A percentile compares a stretch with the other conserved stretches of the same genome.
These are phyloP conservation scores for Vigna trinervia DNA, from an alignment of 306 rosid genomes.

Conservation along the genomic window DNA sequence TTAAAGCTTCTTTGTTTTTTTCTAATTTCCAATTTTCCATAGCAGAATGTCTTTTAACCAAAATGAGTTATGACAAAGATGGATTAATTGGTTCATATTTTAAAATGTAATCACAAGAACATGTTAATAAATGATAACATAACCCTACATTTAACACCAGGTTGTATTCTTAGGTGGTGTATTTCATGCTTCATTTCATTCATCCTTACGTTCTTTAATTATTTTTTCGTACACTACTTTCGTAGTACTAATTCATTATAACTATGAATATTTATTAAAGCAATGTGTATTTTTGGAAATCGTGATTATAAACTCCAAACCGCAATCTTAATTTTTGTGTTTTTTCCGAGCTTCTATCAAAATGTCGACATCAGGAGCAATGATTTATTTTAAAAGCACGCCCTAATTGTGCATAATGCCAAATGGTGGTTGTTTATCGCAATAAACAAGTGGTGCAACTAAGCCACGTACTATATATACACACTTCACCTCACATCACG, in stretches of 20 bases:
- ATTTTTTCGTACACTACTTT: neutral
- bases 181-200: neutral
- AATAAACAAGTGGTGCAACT: neutral
- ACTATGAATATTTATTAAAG: neutral
- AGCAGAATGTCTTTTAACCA: neutral
- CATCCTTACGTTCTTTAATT: neutral
- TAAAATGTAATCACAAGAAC: slow-evolving; percentile 5
- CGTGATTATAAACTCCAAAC: neutral
- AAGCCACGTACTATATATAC: neutral
- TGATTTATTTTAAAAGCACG: neutral
- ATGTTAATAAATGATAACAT: neutral
- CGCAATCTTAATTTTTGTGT: no score
- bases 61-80: neutral
- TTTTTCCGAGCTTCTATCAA: neutral
- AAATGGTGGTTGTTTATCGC: neutral
- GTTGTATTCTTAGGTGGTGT: neutral
- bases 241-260: neutral
- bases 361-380: neutral
- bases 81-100: neutral
- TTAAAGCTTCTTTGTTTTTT: neutral
- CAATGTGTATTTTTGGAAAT: neutral
- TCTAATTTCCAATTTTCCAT: neutral
- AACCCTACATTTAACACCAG: neutral
- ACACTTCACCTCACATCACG: neutral
- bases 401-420: neutral